A percentile compares a stretch with the other conserved stretches of the same genome.
Conservation (phyloP, 192 early-diverging fungal genomes). For the Linnemannia hyalina region DNA sequence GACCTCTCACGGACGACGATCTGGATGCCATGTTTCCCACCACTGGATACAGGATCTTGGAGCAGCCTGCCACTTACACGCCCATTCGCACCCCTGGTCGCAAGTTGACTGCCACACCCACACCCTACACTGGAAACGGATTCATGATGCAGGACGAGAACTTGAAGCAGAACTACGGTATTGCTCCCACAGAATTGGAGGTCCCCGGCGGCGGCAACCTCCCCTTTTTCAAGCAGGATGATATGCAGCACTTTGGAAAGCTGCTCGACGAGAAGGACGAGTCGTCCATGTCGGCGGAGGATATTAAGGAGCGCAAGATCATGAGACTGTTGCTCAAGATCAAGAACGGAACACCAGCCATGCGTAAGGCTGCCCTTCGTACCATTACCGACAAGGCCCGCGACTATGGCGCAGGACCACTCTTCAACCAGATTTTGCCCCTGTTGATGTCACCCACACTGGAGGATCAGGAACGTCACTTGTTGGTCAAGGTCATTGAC, state of each 20-base stretch:
- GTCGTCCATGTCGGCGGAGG: constrained; percentile 82
- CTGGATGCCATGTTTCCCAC: constrained; percentile 94
- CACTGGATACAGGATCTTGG: constrained; percentile 92
- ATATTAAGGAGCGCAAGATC: constrained; percentile 95
- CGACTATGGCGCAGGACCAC: constrained; percentile 92
- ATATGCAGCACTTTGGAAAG: constrained; percentile 97
- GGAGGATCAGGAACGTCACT: constrained; percentile 98
- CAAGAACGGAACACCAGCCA: constrained; percentile 97
- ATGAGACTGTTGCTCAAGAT: constrained; percentile 96
- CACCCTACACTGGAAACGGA: constrained; percentile 83
- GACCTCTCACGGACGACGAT: constrained; percentile 91
- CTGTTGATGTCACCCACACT: constrained; percentile 96
- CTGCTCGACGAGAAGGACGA: constrained; percentile 91
- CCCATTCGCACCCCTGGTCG: constrained; percentile 97
- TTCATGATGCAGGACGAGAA: constrained; percentile 92
- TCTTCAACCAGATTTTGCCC: constrained; percentile 97
- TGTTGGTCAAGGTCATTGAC: constrained; percentile 98
- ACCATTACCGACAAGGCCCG: constrained; percentile 97
- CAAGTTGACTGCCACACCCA: constrained; percentile 95
- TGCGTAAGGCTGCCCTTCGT: constrained; percentile 93
- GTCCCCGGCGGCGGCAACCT: constrained; percentile 90
- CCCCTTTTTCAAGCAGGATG: constrained; percentile 96
- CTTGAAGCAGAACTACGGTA: constrained; percentile 69
- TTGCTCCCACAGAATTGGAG: constrained; percentile 74
- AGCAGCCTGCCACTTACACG: constrained; percentile 87